Conservation (phyloP, 768 basidiomycete species). For the Lentinula boryana region DNA sequence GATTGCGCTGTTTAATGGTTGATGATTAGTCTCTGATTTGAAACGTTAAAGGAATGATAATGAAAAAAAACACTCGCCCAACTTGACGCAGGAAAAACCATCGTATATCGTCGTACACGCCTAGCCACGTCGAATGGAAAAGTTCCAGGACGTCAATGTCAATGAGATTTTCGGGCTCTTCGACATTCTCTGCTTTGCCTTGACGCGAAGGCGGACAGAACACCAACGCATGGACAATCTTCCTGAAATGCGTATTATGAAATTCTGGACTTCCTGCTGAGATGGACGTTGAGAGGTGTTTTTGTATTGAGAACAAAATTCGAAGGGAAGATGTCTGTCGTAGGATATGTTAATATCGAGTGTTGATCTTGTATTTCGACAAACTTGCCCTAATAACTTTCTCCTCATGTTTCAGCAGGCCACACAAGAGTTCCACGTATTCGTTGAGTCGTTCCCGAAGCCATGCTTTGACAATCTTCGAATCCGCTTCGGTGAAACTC, state of each 20-base stretch:
- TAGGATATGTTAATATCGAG: neutral
- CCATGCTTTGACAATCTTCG: constrained; percentile 72
- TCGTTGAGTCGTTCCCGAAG: constrained; percentile 66
- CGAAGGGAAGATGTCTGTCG: constrained; percentile 62
- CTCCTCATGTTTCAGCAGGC: constrained; percentile 75
- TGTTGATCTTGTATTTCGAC: neutral
- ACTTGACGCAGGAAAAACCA: constrained; percentile 87
- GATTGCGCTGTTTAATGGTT: constrained; percentile 11
- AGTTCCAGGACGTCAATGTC: constrained; percentile 55
- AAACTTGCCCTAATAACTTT: constrained; percentile 60
- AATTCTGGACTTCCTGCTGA: constrained; percentile 56
- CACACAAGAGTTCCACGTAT: constrained; percentile 64
- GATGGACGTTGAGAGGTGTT: constrained; percentile 57
- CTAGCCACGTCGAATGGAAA: constrained; percentile 71
- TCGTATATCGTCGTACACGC: constrained; percentile 74
- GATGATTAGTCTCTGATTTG: neutral
- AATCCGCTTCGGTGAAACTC: constrained; percentile 34
- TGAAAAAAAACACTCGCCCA: constrained; percentile 36
- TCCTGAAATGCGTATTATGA: constrained; percentile 62
- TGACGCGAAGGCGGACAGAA: constrained; percentile 44
- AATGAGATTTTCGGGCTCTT: constrained; percentile 23
- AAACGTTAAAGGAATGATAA: neutral
- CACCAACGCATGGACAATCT: constrained; percentile 54
- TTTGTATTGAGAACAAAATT: constrained; percentile 72
- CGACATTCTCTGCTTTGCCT: constrained; percentile 5